Evolutionary conservation across 2,329 filamentous ascomycete genomes (phyloP).

Genomic region (Fusarium transvaalense): DNA sequence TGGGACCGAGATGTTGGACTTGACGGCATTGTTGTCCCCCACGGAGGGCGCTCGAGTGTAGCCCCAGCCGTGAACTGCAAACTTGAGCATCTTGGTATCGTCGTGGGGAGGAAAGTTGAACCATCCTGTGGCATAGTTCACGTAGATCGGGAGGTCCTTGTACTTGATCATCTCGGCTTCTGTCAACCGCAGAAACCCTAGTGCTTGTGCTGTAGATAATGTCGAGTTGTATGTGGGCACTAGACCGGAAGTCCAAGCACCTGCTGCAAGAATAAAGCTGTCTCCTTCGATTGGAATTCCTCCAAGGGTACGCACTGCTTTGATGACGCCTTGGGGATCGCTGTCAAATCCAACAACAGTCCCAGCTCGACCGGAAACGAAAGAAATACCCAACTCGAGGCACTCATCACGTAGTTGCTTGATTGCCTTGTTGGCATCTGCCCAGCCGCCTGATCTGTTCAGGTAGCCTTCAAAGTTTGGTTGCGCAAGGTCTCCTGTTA

Average conservation of each 20-base stretch:
- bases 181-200: slow-evolving; percentile 34
- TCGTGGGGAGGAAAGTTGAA: slow-evolving; percentile 43
- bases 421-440: slow-evolving; percentile 37
- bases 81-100: slow-evolving; percentile 36
- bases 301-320: neutral
- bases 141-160: slow-evolving; percentile 35
- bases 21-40: slow-evolving; percentile 2
- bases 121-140: slow-evolving; percentile 41
- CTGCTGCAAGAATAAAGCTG: slow-evolving; percentile 33
- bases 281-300: slow-evolving; percentile 14
- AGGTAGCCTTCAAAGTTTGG: slow-evolving; percentile 32
- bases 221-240: slow-evolving; percentile 32
- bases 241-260: slow-evolving; percentile 25
- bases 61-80: slow-evolving; percentile 40
- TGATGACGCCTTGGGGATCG: neutral
- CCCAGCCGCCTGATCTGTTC: slow-evolving; percentile 35
- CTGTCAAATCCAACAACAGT: slow-evolving; percentile 24
- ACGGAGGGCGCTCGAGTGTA: slow-evolving; percentile 23
- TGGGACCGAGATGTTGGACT: slow-evolving; percentile 16
- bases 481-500: slow-evolving; percentile 22
- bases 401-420: slow-evolving; percentile 34
- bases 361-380: slow-evolving; percentile 29
- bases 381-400: slow-evolving; percentile 30
- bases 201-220: slow-evolving; percentile 29
- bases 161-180: slow-evolving; percentile 33